A percentile compares a stretch with the other conserved stretches of the same genome.
phyloP scores from a whole-genome alignment of 108 stramenopile species.

The Nitzschia sp. region DNA sequence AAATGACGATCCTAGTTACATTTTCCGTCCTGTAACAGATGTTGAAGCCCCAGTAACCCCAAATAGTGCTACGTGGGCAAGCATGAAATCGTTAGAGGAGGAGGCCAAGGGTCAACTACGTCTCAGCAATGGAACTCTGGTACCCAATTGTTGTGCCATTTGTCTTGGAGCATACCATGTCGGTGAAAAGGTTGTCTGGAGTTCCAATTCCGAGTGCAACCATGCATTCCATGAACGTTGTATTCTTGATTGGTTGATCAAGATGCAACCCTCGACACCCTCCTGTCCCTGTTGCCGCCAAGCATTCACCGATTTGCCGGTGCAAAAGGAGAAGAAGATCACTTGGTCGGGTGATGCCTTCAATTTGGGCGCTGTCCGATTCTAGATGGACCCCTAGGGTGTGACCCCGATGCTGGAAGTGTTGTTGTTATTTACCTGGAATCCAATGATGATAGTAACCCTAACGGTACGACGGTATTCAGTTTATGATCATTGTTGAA shows the following conservation, averaged over 20 bases:
- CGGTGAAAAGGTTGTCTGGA: conserved; percentile 58
- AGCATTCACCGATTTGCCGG: conserved; percentile 54
- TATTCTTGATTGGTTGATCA: conserved; percentile 65
- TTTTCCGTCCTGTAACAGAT: neutral
- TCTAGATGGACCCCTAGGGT: too few relatives aligned
- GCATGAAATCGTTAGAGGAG: conserved; percentile 9
- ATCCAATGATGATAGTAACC: too few relatives aligned
- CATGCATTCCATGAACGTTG: conserved; percentile 80
- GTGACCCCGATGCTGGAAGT: too few relatives aligned
- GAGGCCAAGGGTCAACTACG: conserved; percentile 19
- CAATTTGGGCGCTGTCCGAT: conserved; percentile 6
- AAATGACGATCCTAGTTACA: too few relatives aligned
- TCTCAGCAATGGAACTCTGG: conserved; percentile 13
- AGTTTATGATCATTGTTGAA: too few relatives aligned
- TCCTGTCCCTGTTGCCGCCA: conserved; percentile 74
- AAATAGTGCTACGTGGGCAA: neutral
- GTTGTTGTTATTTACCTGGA: too few relatives aligned
- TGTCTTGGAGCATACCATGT: conserved; percentile 61
- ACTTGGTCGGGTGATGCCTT: conserved; percentile 27
- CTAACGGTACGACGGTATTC: too few relatives aligned
- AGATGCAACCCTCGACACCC: conserved; percentile 58
- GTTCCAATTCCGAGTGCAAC: conserved; percentile 43
- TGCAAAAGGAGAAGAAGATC: conserved; percentile 35
- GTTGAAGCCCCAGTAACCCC: neutral
- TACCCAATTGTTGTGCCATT: conserved; percentile 73